A percentile compares a stretch with the other conserved stretches of the same genome.
phyloP scores from a whole-genome alignment of 139 green algal species.

The Yamagishiella unicocca region DNA sequence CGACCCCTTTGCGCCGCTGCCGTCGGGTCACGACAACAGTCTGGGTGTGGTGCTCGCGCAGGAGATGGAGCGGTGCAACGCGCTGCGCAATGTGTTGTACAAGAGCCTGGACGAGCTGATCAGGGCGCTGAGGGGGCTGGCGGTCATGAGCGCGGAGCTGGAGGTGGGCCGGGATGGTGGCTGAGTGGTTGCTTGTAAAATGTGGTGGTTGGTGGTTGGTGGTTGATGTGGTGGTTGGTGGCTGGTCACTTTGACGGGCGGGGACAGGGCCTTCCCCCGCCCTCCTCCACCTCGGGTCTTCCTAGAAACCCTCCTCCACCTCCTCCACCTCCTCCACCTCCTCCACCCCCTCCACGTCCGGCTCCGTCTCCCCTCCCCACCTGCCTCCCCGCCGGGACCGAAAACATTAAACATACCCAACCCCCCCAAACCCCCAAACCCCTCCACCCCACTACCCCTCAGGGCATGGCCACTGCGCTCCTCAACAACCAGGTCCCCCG shows the following conservation, averaged over 20 bases:
- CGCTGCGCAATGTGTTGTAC: conserved; percentile 29
- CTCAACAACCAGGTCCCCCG: conserved; percentile 77
- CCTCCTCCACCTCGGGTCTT: too few species aligned
- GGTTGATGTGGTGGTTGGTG: too few species aligned
- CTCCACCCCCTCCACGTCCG: not conserved
- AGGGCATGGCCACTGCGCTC: conserved; percentile 49
- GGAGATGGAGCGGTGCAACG: conserved; percentile 45
- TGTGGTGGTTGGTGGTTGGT: too few species aligned
- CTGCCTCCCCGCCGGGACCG: not conserved
- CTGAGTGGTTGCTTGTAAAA: not conserved
- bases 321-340: not conserved
- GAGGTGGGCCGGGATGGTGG: conserved; percentile 70
- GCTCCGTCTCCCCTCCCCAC: not conserved
- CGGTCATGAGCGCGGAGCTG: conserved; percentile 82
- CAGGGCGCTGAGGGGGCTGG: conserved; percentile 75
- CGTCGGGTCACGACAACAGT: conserved; percentile 74
- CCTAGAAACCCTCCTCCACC: too few species aligned
- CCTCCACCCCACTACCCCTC: not conserved
- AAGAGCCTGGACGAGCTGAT: conserved; percentile 65
- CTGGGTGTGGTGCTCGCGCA: conserved; percentile 80
- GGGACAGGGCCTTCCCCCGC: too few species aligned
- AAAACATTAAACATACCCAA: too few species aligned
- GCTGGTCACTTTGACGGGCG: too few species aligned
- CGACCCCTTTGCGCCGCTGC: conserved; percentile 61
- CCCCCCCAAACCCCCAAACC: not conserved